Base-by-base conservation (phyloP, 2,329 filamentous ascomycete species). In the Aureobasidium subglaciale region DNA sequence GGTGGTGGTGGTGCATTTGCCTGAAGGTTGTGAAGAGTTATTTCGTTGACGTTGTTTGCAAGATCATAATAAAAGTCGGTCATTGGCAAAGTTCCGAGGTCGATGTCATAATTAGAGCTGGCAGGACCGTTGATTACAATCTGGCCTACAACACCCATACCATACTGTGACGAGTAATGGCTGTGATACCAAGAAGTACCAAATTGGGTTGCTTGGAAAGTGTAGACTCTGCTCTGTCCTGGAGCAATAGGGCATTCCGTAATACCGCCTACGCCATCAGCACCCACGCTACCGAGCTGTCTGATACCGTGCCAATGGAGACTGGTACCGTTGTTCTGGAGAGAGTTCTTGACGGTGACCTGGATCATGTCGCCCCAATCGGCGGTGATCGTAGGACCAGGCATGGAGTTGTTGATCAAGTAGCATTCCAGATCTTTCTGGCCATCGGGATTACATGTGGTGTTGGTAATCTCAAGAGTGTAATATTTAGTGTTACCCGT, bases 401-500 rank as follows among this genome's bases (percentile, higher is more conserved):
- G 86, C 58, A 81, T 85, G 40, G 81, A 77, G 8, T 79, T 80
- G 64, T 87, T 86, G 64, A 87, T 73, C 27, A 87, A 73, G 58
- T 74, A 56, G 40, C 65, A 66, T 2, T 61, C 20, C 30, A 63
- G 56, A 2, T 61, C 56, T 29, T 57, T 62, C 66, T 69, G 11
- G 49, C 73, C 73, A 62, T 75, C 72, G 2, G 70, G 66, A 45
- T 72, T 69, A 45, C 58, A 64, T 4, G 73, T 74, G 4, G 65
- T 66, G 54, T 63, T 69, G 43, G 57, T 64, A 60, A 63, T 64
- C 53, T 61, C 68, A 56, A 66, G 61, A 38, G 59, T 60, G 60
- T 75, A 74, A 9, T 43, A 16, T 0, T 66, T 63, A 5, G 65
- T 71, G 8, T 62, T 67, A 5, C 73, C 73, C 27, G 69, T 71